These are phyloP conservation scores for Nannizzia gypsea DNA, from an alignment of 2,329 filamentous ascomycete species.

Conservation along the genomic window DNA sequence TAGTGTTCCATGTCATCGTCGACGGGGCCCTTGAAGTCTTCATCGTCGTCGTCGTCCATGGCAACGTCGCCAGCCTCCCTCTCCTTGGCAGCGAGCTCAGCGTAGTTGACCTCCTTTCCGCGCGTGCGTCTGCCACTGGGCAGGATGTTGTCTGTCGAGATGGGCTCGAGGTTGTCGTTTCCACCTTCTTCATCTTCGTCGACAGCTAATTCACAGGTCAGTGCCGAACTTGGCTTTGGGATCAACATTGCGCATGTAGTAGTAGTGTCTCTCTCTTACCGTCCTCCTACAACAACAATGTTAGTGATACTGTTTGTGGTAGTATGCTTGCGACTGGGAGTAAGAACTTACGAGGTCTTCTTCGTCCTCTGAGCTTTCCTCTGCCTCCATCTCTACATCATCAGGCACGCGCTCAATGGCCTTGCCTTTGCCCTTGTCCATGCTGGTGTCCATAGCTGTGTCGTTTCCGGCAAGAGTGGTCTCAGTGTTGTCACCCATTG, in stretches of 20 bases:
- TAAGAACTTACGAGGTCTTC: conserved; percentile 28
- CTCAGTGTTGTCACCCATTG: conserved; percentile 27
- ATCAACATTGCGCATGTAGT: background rate
- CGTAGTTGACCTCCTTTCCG: conserved; percentile 84
- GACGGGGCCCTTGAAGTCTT: conserved; percentile 29
- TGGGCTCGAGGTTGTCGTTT: conserved; percentile 71
- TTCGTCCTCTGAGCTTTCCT: conserved; percentile 45
- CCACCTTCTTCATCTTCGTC: conserved; percentile 52
- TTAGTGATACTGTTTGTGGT: background rate
- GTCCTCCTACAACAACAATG: background rate
- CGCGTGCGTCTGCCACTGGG: conserved; percentile 68
- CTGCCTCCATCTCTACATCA: conserved; percentile 61
- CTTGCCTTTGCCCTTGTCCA: conserved; percentile 84
- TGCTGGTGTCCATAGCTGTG: conserved; percentile 30
- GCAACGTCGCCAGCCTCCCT: conserved; percentile 63
- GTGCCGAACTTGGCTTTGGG: background rate
- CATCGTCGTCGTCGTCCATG: conserved; percentile 47
- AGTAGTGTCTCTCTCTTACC: background rate
- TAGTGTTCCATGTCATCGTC: conserved; percentile 19
- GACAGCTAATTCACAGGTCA: conserved; percentile 29
- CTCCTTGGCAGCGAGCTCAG: conserved; percentile 73
- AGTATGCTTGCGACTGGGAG: background rate
- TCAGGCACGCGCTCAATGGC: conserved; percentile 43
- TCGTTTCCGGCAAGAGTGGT: conserved; percentile 21
- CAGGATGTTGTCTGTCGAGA: conserved; percentile 83